Conservation (phyloP, 2,329 filamentous ascomycete species). For the Xylariaceae sp. region DNA sequence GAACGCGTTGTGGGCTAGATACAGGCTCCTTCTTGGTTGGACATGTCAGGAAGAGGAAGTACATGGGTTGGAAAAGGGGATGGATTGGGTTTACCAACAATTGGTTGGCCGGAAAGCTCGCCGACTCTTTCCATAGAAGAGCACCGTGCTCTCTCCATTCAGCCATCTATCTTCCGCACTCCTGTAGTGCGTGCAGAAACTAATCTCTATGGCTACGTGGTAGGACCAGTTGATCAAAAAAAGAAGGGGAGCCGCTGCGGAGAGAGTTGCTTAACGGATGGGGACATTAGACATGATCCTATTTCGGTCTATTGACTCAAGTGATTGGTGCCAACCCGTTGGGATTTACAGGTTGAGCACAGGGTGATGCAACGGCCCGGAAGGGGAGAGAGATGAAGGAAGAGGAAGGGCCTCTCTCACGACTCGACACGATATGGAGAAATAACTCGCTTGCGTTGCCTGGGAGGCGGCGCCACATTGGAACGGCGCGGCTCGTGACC, state of each 20-base stretch:
- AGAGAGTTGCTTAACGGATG: background rate
- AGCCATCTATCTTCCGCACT: background rate
- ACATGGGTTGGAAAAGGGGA: too few relatives aligned
- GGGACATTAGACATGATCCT: background rate
- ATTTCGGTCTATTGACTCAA: background rate
- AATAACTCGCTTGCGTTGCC: background rate
- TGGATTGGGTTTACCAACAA: too few relatives aligned
- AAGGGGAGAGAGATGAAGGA: too few relatives aligned
- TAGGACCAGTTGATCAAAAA: too few relatives aligned
- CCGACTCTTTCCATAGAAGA: too few relatives aligned
- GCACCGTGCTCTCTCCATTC: too few relatives aligned
- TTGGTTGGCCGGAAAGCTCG: too few relatives aligned
- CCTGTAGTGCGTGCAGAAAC: too few relatives aligned
- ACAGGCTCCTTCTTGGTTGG: background rate
- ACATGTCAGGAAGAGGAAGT: background rate
- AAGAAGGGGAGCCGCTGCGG: background rate
- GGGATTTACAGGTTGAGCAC: background rate
- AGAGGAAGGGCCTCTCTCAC: background rate
- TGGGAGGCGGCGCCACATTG: too few relatives aligned
- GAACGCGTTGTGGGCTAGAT: background rate
- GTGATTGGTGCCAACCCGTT: background rate
- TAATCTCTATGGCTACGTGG: too few relatives aligned
- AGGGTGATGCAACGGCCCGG: background rate
- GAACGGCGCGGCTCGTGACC: too few relatives aligned
- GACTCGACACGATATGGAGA: background rate